Evolutionary conservation across 345 rosid genomes (phyloP).

Genomic region (Erodium maritimum): DNA sequence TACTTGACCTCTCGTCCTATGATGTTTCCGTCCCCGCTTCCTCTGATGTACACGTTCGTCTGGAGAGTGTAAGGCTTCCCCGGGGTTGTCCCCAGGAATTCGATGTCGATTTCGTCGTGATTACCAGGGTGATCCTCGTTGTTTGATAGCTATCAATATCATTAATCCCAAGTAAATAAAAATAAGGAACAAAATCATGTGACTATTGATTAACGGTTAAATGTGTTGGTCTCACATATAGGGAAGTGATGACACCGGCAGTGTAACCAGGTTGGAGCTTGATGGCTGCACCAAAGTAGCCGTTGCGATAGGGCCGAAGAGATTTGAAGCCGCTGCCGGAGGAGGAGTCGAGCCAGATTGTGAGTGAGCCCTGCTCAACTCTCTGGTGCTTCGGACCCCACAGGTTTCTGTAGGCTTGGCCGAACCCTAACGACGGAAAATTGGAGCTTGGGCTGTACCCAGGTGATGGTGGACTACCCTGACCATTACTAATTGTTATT

Average conservation of each 20-base stretch:
- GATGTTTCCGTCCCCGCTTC: slow-evolving; percentile 72
- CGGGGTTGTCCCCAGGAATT: slow-evolving; percentile 72
- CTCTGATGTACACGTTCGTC: slow-evolving; percentile 80
- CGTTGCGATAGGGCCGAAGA: slow-evolving; percentile 43
- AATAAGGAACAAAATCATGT: too few relatives aligned
- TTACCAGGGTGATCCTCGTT: slow-evolving; percentile 67
- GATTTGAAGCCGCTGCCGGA: slow-evolving; percentile 98
- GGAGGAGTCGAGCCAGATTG: slow-evolving; percentile 61
- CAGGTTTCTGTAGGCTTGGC: slow-evolving; percentile 39
- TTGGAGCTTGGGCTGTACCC: slow-evolving; percentile 69
- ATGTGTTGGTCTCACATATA: slow-evolving; percentile 51
- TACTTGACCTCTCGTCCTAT: slow-evolving; percentile 70
- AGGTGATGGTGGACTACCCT: slow-evolving; percentile 55
- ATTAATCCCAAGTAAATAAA: background rate
- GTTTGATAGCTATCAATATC: slow-evolving; percentile 60
- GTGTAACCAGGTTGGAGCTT: slow-evolving; percentile 88
- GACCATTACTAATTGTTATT: slow-evolving; percentile 19
- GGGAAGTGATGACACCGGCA: slow-evolving; percentile 81
- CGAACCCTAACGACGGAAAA: slow-evolving; percentile 32
- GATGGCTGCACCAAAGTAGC: slow-evolving; percentile 74
- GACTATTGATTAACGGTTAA: too few relatives aligned
- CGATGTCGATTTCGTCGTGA: slow-evolving; percentile 85
- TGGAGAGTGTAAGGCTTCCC: slow-evolving; percentile 71
- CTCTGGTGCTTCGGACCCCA: slow-evolving; percentile 93
- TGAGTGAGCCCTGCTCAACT: slow-evolving; percentile 37